These are phyloP conservation scores for Copromyces sp. DNA, from an alignment of 495 filamentous ascomycete genomes.

Conservation along the genomic window DNA sequence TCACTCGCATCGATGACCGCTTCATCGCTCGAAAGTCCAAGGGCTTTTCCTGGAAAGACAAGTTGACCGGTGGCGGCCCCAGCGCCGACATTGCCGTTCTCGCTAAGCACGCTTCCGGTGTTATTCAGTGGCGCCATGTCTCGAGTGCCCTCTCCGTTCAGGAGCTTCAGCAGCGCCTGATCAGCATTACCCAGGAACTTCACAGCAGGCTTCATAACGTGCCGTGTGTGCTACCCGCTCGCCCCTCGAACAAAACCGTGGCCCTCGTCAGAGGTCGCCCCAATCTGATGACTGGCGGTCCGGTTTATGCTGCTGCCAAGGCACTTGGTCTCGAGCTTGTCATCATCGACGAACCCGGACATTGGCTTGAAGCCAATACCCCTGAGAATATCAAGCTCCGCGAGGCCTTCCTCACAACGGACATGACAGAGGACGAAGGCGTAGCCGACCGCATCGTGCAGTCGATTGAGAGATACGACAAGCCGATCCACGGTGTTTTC, in stretches of 20 bases:
- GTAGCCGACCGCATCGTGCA: slow-evolving; percentile 24
- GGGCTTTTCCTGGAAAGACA: background rate
- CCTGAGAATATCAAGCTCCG: slow-evolving; percentile 24
- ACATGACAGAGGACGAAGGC: slow-evolving; percentile 23
- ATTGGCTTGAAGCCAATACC: slow-evolving; percentile 33
- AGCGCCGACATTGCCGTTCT: slow-evolving; percentile 3
- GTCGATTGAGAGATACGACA: slow-evolving; percentile 21
- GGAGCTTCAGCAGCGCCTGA: slow-evolving; percentile 5
- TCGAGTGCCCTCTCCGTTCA: slow-evolving; percentile 3
- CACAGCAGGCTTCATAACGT: slow-evolving; percentile 11
- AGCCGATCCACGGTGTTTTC: slow-evolving; percentile 29
- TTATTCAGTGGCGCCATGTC: slow-evolving; percentile 18
- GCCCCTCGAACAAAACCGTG: slow-evolving; percentile 21
- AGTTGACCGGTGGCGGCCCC: background rate
- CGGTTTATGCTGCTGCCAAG: slow-evolving; percentile 27
- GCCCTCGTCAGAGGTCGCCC: slow-evolving; percentile 30
- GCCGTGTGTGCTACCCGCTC: slow-evolving; percentile 17
- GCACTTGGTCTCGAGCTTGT: slow-evolving; percentile 36
- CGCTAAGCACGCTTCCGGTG: slow-evolving; percentile 11
- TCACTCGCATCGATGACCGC: slow-evolving; percentile 5
- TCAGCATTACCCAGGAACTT: slow-evolving; percentile 10
- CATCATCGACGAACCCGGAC: slow-evolving; percentile 35
- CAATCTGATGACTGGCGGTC: slow-evolving; percentile 26
- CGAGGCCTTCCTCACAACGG: slow-evolving; percentile 24
- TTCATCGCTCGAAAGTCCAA: slow-evolving; percentile 8